Conservation (phyloP, 345 rosid species). For the Boechera retrofracta region DNA sequence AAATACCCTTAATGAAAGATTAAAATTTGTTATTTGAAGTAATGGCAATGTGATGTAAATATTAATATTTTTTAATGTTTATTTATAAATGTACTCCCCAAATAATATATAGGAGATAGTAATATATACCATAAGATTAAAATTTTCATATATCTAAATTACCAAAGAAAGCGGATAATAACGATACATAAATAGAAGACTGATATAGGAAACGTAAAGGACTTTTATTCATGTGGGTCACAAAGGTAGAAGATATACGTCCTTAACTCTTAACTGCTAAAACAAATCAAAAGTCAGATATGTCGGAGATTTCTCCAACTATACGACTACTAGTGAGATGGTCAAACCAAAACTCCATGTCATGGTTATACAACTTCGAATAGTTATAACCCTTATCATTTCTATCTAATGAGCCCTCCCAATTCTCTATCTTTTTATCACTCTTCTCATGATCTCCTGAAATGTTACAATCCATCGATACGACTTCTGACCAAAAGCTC, state of each 20-base stretch:
- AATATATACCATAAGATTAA: conserved; percentile 5
- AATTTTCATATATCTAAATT: neutral
- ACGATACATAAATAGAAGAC: neutral
- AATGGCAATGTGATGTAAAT: no score
- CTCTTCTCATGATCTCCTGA: conserved; percentile 24
- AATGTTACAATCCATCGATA: conserved; percentile 30
- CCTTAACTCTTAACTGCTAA: neutral
- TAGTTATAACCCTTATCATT: neutral
- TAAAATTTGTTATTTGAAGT: no score
- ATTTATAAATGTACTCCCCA: no score
- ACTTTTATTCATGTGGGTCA: conserved; percentile 6
- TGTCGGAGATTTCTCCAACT: conserved; percentile 30
- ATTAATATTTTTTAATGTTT: no score
- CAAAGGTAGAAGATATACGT: neutral
- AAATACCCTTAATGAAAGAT: no score
- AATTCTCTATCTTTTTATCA: conserved; percentile 23
- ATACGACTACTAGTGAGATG: conserved; percentile 29
- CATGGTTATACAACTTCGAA: conserved; percentile 31
- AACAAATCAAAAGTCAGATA: conserved; percentile 34
- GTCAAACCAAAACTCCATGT: conserved; percentile 42
- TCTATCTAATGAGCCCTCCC: conserved; percentile 32
- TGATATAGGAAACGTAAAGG: conserved; percentile 1
- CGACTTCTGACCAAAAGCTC: conserved; percentile 47
- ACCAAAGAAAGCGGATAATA: no score
- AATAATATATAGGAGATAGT: no score